phyloP scores from a whole-genome alignment of 495 filamentous ascomycete species.

The Patellaria atrata region DNA sequence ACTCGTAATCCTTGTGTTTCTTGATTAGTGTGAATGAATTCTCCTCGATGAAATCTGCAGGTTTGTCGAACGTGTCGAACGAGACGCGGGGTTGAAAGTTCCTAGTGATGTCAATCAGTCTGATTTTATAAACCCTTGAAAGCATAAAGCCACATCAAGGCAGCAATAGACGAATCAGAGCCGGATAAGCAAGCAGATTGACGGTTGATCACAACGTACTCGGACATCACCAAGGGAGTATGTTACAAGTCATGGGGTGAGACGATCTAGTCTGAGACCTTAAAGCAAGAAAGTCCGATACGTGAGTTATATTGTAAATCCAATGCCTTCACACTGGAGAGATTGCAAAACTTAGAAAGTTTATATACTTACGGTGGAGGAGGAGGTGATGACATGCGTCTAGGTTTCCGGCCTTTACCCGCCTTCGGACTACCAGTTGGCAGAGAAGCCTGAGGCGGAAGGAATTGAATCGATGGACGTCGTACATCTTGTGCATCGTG shows the following conservation, averaged over 20 bases:
- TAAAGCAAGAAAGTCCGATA: background rate
- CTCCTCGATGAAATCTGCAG: conserved; percentile 41
- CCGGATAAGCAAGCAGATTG: too few relatives aligned
- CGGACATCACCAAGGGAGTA: too few relatives aligned
- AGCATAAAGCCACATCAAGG: too few relatives aligned
- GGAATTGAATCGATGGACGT: conserved; percentile 19
- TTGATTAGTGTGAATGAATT: conserved; percentile 59
- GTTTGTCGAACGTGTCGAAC: conserved; percentile 88
- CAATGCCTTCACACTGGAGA: background rate
- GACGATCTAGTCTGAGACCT: background rate
- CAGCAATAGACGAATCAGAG: too few relatives aligned
- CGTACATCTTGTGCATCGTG: conserved; percentile 10
- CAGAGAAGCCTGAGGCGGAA: conserved; percentile 9
- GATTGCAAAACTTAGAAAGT: background rate
- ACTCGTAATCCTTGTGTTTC: conserved; percentile 81
- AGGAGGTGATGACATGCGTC: conserved; percentile 20
- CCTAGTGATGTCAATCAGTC: too few relatives aligned
- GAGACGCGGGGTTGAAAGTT: conserved; percentile 61
- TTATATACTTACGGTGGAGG: conserved; percentile 23
- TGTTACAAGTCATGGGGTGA: too few relatives aligned
- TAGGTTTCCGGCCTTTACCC: conserved; percentile 7
- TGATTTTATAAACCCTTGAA: too few relatives aligned
- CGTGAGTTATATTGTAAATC: background rate
- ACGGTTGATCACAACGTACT: too few relatives aligned
- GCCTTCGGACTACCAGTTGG: conserved; percentile 14